A percentile compares a stretch with the other conserved stretches of the same genome.
Conservation (phyloP, 352 stramenopile species). For the Pythium phragmiticola region DNA sequence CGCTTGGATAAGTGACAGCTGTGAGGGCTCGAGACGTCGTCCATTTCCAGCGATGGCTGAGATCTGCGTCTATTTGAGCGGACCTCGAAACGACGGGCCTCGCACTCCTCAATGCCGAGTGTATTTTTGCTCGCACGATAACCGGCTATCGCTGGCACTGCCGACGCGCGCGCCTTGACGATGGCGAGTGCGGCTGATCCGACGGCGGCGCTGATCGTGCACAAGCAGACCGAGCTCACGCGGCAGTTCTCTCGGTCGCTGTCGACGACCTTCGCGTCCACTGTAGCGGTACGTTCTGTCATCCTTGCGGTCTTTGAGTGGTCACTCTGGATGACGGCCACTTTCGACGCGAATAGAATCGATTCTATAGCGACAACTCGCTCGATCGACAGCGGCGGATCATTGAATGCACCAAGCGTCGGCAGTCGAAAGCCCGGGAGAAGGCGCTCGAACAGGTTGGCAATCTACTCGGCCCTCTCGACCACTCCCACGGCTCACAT, state of each 20-base stretch:
- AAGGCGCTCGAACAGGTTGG: conserved; percentile 54
- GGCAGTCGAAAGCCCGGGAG: conserved; percentile 48
- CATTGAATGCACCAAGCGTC: conserved; percentile 53
- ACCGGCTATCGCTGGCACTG: background rate
- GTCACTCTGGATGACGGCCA: background rate
- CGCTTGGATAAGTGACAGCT: background rate
- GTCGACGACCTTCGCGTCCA: conserved; percentile 24
- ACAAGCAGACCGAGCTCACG: conserved; percentile 28
- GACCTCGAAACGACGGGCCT: too few species aligned
- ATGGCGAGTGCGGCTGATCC: conserved; percentile 8
- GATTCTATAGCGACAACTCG: conserved; percentile 75
- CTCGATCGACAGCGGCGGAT: conserved; percentile 52
- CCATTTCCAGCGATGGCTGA: background rate
- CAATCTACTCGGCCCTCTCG: background rate
- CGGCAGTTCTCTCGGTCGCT: conserved; percentile 22
- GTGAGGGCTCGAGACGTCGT: background rate
- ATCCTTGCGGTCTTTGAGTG: background rate
- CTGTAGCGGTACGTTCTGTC: conserved; percentile 21
- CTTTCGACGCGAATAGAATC: conserved; percentile 35
- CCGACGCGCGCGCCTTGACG: background rate
- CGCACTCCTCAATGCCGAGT: background rate
- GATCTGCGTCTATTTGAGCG: background rate
- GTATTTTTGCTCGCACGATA: conserved; percentile 12
- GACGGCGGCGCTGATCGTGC: conserved; percentile 27
- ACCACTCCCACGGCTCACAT: background rate